A percentile compares a stretch with the other conserved stretches of the same genome.
Conservation (phyloP, 371 early-diverging fungal genomes). For the Actinomucor elegans region DNA sequence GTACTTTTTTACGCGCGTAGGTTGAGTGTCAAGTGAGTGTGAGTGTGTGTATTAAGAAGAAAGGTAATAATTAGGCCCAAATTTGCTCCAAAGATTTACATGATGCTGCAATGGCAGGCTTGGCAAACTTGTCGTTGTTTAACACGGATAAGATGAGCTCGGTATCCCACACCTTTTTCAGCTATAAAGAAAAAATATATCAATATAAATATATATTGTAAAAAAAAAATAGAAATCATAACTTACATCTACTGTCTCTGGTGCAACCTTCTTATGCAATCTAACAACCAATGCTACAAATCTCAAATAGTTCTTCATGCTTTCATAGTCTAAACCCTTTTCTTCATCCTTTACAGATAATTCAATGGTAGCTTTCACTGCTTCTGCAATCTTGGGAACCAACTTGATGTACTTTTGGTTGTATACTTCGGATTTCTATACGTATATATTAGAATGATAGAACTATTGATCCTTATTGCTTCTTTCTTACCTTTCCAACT, state of each 20-base stretch:
- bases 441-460: no score
- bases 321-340: conserved; percentile 25
- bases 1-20: no score
- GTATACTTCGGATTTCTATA: conserved; percentile 44
- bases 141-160: conserved; percentile 20
- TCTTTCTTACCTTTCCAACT: no score
- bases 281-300: conserved; percentile 25
- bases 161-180: conserved; percentile 28
- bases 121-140: conserved; percentile 21
- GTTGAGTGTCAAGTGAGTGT: no score
- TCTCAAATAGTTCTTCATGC: conserved; percentile 29
- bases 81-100: conserved; percentile 21
- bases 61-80: conserved; percentile 17
- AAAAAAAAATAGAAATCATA: neutral
- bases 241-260: conserved; percentile 29
- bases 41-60: no score
- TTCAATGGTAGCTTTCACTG: conserved; percentile 24
- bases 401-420: conserved; percentile 23
- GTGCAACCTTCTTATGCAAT: conserved; percentile 30
- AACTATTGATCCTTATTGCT: no score
- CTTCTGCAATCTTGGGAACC: conserved; percentile 27
- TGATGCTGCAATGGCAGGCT: conserved; percentile 22
- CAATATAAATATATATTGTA: neutral
- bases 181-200: conserved; percentile 5
- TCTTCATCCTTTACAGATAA: conserved; percentile 16